Base-by-base conservation (phyloP, 164 flowering plant species). In the Dillenia turbinata region DNA sequence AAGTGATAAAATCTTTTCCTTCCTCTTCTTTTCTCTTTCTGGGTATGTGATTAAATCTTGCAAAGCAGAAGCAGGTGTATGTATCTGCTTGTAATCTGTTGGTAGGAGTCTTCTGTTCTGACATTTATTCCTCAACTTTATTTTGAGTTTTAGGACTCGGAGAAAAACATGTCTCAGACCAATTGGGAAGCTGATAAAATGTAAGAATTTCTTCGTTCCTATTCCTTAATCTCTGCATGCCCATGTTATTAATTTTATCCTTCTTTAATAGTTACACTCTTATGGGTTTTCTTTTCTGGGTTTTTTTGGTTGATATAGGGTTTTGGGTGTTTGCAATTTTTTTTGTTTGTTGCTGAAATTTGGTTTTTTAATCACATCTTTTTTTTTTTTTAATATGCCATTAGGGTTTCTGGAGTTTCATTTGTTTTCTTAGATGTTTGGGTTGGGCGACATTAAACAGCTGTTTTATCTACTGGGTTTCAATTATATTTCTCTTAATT, bases 151-250 rank as follows among this genome's bases (percentile, higher is more conserved):
- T 62, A 59, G 57, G 70, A 49, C 70, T 68, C 51, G 40, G 22
- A 33, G 40, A 6, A 5, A 71, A 81, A 68, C 63, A 92, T 89
- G 96, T 79, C 98, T 75, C 96, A 92, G 70, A 86, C 92, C 71
- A 92, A 86, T 81, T 92, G 90, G 90, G 90, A 85, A 71, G 90
- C 90, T 67, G 90, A 83, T 77, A 85, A 85, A 78, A 85, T 85
- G 90, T 81, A 64, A 75, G 81, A 33, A 4, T 33, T 61, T 57
- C 44, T 49, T 44, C 15, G 10, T 26, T 47, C 55, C 9, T 55
- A 44, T 14, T 12, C 24, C 14, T 47, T 2, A 14, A 3, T 56
- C 53, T 45, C 40, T 9, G 22, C n/a, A 0, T 48, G 7, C 57
- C 19, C 16, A 5, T 33, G 40, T 33, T 33, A 6, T 33, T 33